Percentiles rank a stretch among this genome's conserved stretches.
These are phyloP conservation scores for Anthracocystis panici-leucophaei DNA, from an alignment of 1,284 basidiomycete species.

Conservation along the genomic window DNA sequence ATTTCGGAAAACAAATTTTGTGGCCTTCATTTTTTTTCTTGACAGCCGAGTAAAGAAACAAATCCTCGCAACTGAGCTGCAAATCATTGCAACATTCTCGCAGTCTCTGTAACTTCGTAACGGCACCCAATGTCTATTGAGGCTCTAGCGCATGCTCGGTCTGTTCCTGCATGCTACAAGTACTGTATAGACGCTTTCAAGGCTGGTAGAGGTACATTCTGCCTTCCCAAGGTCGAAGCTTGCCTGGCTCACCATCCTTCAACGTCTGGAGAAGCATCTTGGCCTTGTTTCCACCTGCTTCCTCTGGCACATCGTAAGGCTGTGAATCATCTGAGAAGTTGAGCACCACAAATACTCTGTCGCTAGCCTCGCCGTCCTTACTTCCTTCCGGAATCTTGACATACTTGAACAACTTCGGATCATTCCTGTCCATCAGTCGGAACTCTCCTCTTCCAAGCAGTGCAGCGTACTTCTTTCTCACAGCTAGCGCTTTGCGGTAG, in stretches of 20 bases:
- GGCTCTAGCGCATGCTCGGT: constrained; percentile 4
- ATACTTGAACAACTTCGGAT: constrained; percentile 75
- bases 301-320: constrained; percentile 24
- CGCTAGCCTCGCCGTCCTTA: constrained; percentile 65
- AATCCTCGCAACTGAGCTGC: no score
- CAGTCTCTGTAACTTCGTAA: background rate
- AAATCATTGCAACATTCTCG: no score
- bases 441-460: constrained; percentile 76
- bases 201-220: constrained; percentile 32
- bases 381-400: constrained; percentile 68
- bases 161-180: constrained; percentile 10
- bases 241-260: constrained; percentile 9
- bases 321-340: constrained; percentile 36
- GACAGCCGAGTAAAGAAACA: background rate
- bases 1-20: background rate
- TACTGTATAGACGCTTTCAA: background rate
- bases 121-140: background rate
- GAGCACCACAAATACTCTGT: constrained; percentile 35
- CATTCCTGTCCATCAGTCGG: constrained; percentile 71
- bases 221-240: constrained; percentile 31
- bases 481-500: constrained; percentile 74
- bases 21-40: background rate
- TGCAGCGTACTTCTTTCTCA: constrained; percentile 76
- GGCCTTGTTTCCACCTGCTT: constrained; percentile 24
- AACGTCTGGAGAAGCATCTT: constrained; percentile 19